Conservation (phyloP, 2,329 filamentous ascomycete species). For the Stenocarpella maydis region DNA sequence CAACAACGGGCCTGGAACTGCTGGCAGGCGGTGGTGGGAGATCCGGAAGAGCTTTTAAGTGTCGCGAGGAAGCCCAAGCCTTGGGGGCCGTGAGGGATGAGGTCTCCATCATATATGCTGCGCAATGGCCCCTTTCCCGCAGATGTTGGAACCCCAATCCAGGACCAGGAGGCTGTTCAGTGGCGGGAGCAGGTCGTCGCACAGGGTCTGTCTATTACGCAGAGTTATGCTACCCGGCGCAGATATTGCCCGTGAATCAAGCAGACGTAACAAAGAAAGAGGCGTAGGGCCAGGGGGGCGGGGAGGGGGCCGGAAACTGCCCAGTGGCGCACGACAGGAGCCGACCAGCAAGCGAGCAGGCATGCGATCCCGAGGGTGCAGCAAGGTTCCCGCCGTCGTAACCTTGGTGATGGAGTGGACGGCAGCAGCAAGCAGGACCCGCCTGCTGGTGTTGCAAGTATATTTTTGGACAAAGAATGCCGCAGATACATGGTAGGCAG, state of each 20-base stretch:
- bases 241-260: constrained; percentile 24
- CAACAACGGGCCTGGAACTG: constrained; percentile 3
- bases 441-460: constrained; percentile 30
- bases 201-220: constrained; percentile 19
- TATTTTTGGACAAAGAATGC: constrained; percentile 24
- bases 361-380: constrained; percentile 7
- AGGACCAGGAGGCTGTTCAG: constrained; percentile 20
- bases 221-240: constrained; percentile 20
- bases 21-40: constrained; percentile 50
- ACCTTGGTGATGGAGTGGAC: background rate
- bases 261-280: constrained; percentile 15
- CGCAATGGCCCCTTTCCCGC: constrained; percentile 26
- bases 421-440: constrained; percentile 17
- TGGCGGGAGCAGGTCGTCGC: constrained; percentile 28
- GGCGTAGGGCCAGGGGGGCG: background rate
- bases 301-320: constrained; percentile 15
- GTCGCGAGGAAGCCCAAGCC: constrained; percentile 57
- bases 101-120: constrained; percentile 39
- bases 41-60: constrained; percentile 65
- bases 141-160: constrained; percentile 1
- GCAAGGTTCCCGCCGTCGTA: constrained; percentile 18
- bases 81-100: constrained; percentile 40
- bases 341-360: constrained; percentile 16
- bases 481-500: constrained; percentile 6
- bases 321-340: constrained; percentile 8